Conservation (phyloP, 2,329 filamentous ascomycete species). For the Xylariaceae sp. region DNA sequence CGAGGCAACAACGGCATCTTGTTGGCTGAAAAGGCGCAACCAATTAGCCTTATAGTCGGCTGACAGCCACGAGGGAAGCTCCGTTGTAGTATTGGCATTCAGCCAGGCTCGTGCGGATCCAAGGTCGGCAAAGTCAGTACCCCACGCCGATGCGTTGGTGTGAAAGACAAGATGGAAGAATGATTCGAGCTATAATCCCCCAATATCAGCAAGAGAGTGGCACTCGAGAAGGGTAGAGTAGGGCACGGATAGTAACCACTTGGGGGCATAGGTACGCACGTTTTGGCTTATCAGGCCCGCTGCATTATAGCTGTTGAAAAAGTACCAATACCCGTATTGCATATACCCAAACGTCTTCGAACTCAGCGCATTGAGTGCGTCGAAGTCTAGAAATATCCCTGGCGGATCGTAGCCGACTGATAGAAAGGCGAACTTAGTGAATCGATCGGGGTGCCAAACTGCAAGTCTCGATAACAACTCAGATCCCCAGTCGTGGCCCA, state of each 20-base stretch:
- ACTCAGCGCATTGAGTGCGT: conserved; percentile 1
- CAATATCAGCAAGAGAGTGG: too few relatives aligned
- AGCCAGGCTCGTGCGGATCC: conserved; percentile 20
- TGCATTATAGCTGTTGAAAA: conserved; percentile 18
- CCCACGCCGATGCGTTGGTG: conserved; percentile 10
- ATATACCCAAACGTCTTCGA: neutral
- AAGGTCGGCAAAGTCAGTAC: conserved; percentile 8
- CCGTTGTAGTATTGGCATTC: conserved; percentile 9
- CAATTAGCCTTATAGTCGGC: conserved; percentile 9
- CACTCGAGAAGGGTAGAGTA: too few relatives aligned
- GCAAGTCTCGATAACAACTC: conserved; percentile 11
- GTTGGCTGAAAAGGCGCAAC: conserved; percentile 8
- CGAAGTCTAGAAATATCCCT: conserved; percentile 3
- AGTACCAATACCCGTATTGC: conserved; percentile 22
- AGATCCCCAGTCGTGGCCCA: conserved; percentile 43
- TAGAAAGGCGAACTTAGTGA: conserved; percentile 25
- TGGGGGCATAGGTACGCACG: too few relatives aligned
- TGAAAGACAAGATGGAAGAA: conserved; percentile 10
- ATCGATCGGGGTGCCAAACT: conserved; percentile 18
- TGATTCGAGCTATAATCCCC: conserved; percentile 22
- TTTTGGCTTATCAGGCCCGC: conserved; percentile 1
- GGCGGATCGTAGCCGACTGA: conserved; percentile 17
- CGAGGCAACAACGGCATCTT: neutral
- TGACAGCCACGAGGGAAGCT: conserved; percentile 11
- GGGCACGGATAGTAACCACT: too few relatives aligned